Evolutionary conservation across 2,329 filamentous ascomycete species (phyloP).

Genomic region (Claviceps africana): DNA sequence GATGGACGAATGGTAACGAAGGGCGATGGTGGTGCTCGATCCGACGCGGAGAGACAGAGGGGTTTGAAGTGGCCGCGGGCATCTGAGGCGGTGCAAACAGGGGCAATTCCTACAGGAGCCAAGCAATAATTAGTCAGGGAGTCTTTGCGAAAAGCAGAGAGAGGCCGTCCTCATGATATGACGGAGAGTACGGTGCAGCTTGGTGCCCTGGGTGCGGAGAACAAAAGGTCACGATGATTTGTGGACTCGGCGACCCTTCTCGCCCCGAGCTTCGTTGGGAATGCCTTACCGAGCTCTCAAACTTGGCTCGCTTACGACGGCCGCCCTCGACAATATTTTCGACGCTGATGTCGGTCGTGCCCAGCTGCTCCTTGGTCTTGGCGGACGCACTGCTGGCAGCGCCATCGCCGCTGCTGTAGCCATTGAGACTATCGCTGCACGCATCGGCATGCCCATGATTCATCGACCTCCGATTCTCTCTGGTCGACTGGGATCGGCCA

Average conservation of each 20-base stretch:
- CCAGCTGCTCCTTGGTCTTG: conserved; percentile 71
- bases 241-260: neutral
- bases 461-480: conserved; percentile 46
- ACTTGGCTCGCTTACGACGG: conserved; percentile 84
- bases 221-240: neutral
- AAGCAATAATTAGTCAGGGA: neutral
- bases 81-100: conserved; percentile 91
- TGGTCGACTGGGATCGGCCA: conserved; percentile 52
- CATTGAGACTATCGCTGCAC: conserved; percentile 51
- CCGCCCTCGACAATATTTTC: conserved; percentile 98
- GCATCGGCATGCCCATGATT: conserved; percentile 40
- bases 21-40: conserved; percentile 53
- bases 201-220: too few species aligned
- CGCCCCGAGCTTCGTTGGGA: neutral
- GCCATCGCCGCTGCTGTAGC: conserved; percentile 79
- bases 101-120: conserved; percentile 61
- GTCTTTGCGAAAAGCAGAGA: neutral
- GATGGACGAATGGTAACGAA: conserved; percentile 60
- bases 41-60: conserved; percentile 85
- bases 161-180: too few species aligned
- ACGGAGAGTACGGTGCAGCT: too few species aligned
- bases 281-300: conserved; percentile 82
- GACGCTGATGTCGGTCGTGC: conserved; percentile 91
- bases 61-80: conserved; percentile 86
- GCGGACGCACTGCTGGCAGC: conserved; percentile 59